These are phyloP conservation scores for Russula compacta DNA, from an alignment of 768 basidiomycete genomes.

Conservation along the genomic window DNA sequence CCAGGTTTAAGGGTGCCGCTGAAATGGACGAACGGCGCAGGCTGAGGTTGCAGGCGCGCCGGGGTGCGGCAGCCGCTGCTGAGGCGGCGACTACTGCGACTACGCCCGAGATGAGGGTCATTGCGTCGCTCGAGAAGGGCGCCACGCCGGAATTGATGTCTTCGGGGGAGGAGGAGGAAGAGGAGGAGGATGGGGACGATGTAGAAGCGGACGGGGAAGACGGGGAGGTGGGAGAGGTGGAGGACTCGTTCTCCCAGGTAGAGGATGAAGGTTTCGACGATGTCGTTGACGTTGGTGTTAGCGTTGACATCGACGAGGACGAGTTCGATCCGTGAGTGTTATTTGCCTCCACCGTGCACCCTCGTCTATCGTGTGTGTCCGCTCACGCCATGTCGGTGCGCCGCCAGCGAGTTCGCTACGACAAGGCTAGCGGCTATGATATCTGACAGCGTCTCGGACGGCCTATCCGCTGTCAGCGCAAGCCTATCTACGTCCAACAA, in stretches of 20 bases:
- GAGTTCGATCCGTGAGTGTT: slow-evolving; percentile 73
- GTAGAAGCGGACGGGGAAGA: no score
- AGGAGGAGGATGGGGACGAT: slow-evolving; percentile 32
- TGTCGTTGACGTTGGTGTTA: slow-evolving; percentile 38
- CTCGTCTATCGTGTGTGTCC: neutral
- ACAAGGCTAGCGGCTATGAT: slow-evolving; percentile 40
- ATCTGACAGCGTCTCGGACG: slow-evolving; percentile 58
- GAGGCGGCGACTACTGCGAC: neutral
- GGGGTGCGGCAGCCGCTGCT: slow-evolving; percentile 26
- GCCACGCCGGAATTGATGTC: slow-evolving; percentile 43
- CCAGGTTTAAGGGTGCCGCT: slow-evolving; percentile 74
- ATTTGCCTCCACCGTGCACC: neutral
- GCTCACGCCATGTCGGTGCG: neutral
- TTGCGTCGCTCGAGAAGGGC: slow-evolving; percentile 26
- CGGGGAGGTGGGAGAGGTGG: slow-evolving; percentile 36
- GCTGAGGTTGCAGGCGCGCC: slow-evolving; percentile 55
- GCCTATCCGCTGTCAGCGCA: slow-evolving; percentile 48
- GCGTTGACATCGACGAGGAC: slow-evolving; percentile 50
- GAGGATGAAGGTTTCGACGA: slow-evolving; percentile 43
- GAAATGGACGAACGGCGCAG: slow-evolving; percentile 75
- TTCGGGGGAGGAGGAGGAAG: slow-evolving; percentile 41
- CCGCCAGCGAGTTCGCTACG: slow-evolving; percentile 58
- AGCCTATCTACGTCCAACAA: slow-evolving; percentile 45
- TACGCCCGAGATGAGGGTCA: slow-evolving; percentile 28
- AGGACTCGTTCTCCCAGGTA: slow-evolving; percentile 36